Base-by-base conservation (phyloP, 2,329 filamentous ascomycete species). In the Fusarium pseudocircinatum region DNA sequence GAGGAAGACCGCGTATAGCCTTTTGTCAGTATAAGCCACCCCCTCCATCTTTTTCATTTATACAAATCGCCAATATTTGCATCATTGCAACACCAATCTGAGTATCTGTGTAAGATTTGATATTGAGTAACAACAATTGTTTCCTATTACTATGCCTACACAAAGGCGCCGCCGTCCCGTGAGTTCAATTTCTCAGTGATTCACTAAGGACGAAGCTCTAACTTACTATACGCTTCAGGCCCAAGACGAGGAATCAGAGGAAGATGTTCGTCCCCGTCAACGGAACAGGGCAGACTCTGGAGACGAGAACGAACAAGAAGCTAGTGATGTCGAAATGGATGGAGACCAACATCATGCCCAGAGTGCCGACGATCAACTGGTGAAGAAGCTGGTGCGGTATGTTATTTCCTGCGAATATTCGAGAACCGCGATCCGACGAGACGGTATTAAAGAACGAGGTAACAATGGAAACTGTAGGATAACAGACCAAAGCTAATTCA, bases 341-440 rank as follows among this genome's bases (percentile, higher is more conserved):
- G 70, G 63, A 6, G 78, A 80, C 11, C 79, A 69, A 11, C 65
- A 72, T 18, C 77, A 78, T n/a, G 81, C 79, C 26, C 81, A 80
- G n/a, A 83, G 78, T 37, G 84, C 82, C 43, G 85, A 87, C 40
- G 83, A 86, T 8, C 87, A 89, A 72, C 80, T 91, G 39, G 87
- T 89, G 40, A 92, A 91, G 81, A 92, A 91, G 77, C 81, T 93
- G n/a, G 86, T 93, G n/a, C 87, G 91, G 60, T 92, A 92, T 75
- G 90, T 89, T 7, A 80, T 93, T 30, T 89, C 90, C 9, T 92
- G 90, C 81, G 91, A 93, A 77, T 91, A 87, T 70, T 88, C 90
- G 15, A 85, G 91, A 59, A 85, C 86, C 43, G 84, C 87, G 2
- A 91, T 93, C 50, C 85, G 86, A 59, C 84, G 91, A 73, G 87